Conservation (phyloP, 2,329 filamentous ascomycete genomes). For the Nemania sp. region DNA sequence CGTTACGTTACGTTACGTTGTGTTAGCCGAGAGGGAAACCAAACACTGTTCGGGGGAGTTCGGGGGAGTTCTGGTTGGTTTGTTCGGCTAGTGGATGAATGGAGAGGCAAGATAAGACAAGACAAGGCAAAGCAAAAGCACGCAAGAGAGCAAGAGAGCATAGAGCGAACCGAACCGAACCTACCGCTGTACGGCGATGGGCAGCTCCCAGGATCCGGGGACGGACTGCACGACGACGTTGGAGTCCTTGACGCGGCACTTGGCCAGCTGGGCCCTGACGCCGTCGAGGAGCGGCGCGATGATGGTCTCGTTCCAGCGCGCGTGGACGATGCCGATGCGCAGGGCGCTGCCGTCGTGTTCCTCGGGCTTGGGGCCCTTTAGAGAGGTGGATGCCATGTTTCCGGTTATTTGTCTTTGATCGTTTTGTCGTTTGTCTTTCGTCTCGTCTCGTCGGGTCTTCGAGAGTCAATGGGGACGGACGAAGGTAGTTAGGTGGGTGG, state of each 20-base stretch:
- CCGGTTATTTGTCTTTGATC: conserved; percentile 4
- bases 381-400: conserved; percentile 46
- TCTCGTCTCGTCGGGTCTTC: background rate
- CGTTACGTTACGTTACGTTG: no score
- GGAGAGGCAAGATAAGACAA: no score
- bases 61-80: no score
- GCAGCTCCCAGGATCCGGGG: conserved; percentile 92
- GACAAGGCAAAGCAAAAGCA: no score
- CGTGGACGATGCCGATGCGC: conserved; percentile 93
- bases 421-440: background rate
- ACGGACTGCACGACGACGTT: conserved; percentile 91
- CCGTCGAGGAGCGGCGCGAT: conserved; percentile 85
- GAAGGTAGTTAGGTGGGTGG: no score
- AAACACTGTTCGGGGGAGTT: no score
- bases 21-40: no score
- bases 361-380: conserved; percentile 62
- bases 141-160: no score
- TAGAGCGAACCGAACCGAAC: conserved; percentile 36
- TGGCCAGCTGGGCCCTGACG: conserved; percentile 75
- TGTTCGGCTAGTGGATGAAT: no score
- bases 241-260: conserved; percentile 79
- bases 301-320: conserved; percentile 89
- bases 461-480: no score
- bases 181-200: conserved; percentile 84
- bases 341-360: conserved; percentile 71